Percentiles rank a stretch among this genome's conserved stretches.
phyloP scores from a whole-genome alignment of 2,329 filamentous ascomycete genomes.

The Aspergillus felis region DNA sequence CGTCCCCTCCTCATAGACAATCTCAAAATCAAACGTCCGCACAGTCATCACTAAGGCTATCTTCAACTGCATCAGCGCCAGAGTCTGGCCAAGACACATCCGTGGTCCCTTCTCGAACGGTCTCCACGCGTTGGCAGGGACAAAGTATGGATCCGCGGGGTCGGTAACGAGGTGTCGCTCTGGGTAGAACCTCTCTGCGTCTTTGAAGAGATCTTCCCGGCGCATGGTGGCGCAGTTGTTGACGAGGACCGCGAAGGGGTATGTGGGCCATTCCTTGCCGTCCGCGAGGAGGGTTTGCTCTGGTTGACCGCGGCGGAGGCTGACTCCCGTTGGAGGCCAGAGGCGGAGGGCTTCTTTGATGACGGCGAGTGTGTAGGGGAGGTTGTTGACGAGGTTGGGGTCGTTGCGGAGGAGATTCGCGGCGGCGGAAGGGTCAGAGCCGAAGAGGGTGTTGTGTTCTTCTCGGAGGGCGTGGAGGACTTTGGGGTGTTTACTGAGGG shows the following conservation, averaged over 20 bases:
- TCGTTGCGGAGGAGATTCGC: slow-evolving; percentile 39
- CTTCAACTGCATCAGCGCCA: slow-evolving; percentile 44
- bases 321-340: slow-evolving; percentile 40
- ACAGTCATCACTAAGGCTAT: slow-evolving; percentile 21
- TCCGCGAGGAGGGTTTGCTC: slow-evolving; percentile 6
- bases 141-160: slow-evolving; percentile 20
- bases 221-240: slow-evolving; percentile 15
- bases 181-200: slow-evolving; percentile 29
- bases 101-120: slow-evolving; percentile 48
- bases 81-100: slow-evolving; percentile 48
- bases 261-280: slow-evolving; percentile 12
- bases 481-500: slow-evolving; percentile 33
- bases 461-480: slow-evolving; percentile 35
- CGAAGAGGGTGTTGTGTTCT: slow-evolving; percentile 54
- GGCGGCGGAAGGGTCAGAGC: slow-evolving; percentile 35
- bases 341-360: slow-evolving; percentile 54
- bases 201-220: slow-evolving; percentile 13
- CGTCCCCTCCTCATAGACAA: slow-evolving; percentile 4
- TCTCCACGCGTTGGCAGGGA: slow-evolving; percentile 41
- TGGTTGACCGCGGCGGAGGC: slow-evolving; percentile 13
- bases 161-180: slow-evolving; percentile 32
- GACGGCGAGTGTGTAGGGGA: slow-evolving; percentile 52
- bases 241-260: slow-evolving; percentile 14
- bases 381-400: slow-evolving; percentile 47
- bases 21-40: slow-evolving; percentile 20